Evolutionary conservation across 2,329 filamentous ascomycete species (phyloP).

Genomic region (Talaromyces sp.): DNA sequence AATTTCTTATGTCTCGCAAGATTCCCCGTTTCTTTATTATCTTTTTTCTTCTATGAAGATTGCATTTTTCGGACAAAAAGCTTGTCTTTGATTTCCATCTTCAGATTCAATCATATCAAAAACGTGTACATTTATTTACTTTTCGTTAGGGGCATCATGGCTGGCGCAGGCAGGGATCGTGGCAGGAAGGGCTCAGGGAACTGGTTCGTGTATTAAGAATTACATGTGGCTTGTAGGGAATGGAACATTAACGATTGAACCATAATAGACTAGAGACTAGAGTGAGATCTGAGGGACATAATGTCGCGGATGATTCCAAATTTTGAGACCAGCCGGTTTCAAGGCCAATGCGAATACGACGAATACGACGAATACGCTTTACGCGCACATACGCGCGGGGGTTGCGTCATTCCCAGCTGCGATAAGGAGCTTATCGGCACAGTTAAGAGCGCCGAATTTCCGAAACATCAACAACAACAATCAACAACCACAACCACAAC

Average conservation of each 20-base stretch:
- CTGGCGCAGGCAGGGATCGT: neutral
- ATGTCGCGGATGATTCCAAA: neutral
- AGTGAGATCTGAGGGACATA: neutral
- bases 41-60: conserved; percentile 13
- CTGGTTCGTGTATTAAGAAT: neutral
- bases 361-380: neutral
- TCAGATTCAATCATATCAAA: neutral
- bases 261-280: neutral
- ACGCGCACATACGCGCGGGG: neutral
- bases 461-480: neutral
- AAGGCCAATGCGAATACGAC: too few species aligned
- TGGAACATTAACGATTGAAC: neutral
- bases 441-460: neutral
- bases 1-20: conserved; percentile 13
- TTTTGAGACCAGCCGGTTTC: neutral
- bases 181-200: neutral
- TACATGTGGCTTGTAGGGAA: neutral
- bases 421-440: neutral
- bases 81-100: neutral
- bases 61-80: neutral
- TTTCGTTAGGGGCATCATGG: neutral
- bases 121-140: neutral
- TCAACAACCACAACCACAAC: neutral
- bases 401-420: neutral
- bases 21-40: conserved; percentile 18